phyloP scores from a whole-genome alignment of 305 asterid species.

The Fraxinus latifolia region DNA sequence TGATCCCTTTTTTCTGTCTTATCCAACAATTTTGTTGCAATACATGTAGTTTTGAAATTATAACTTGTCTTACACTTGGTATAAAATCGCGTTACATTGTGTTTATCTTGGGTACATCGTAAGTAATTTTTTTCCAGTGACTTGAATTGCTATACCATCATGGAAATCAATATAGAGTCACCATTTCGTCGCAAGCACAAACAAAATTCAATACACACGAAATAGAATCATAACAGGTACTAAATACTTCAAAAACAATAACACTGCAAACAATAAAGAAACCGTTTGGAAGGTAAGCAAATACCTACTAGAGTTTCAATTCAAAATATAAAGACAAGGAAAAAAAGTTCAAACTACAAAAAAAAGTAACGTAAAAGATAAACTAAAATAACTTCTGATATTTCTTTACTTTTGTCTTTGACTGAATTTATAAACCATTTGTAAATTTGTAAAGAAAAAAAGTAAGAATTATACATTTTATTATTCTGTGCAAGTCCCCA shows the following conservation, averaged over 20 bases:
- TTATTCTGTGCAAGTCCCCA: not conserved
- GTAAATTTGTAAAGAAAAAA: not conserved
- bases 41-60: not conserved
- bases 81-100: not conserved
- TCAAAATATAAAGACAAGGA: not conserved
- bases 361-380: not conserved
- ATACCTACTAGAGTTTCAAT: not conserved
- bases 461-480: not conserved
- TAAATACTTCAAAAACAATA: not conserved
- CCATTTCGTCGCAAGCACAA: not conserved
- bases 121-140: not conserved
- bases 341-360: not conserved
- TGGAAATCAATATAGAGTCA: not conserved
- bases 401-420: not conserved
- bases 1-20: not conserved
- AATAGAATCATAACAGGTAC: not conserved
- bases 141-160: not conserved
- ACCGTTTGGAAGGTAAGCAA: not conserved
- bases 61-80: not conserved
- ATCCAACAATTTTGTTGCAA: not conserved
- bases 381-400: not conserved
- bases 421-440: not conserved
- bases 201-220: not conserved
- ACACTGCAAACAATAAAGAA: not conserved
- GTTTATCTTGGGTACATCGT: not conserved